Evolutionary conservation across 305 asterid species (phyloP), one percentile per base, ranked within the genome.

Genomic region (Rubia peregrina): DNA sequence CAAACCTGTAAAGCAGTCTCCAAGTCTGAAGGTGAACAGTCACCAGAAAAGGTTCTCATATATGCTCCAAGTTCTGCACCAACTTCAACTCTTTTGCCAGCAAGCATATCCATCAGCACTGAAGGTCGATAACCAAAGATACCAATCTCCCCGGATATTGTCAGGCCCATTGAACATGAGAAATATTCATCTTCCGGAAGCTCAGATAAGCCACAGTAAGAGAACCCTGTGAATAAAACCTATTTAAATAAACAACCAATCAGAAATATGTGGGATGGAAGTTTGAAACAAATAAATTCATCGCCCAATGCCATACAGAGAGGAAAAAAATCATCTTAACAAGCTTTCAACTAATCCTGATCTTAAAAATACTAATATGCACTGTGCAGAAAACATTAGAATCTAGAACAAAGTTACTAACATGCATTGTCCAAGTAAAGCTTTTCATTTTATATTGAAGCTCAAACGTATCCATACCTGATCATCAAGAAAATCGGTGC

Each of bases 121-220:
- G 98, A 83, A 71, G 98, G 98, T 79, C 97, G 82, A 81, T 90
- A 86, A 67, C 98, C 98, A 89, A 86, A 92, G 62, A 90, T 85
- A 79, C 98, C 98, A 80, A 92, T 92, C 82, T 92, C 98, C 43
- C 96, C 98, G 80, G 98, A 95, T 76, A 92, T 92, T 56, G 97
- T 92, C 69, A 96, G 86, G 61, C 97, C 96, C 98, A 90, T 92
- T 63, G 98, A 92, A 77, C 98, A 90, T 17, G 98, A 89, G 78
- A 92, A 81, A 77, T 92, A 92, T 67, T 92, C 98, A 59, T 69
- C 17, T 80, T 92, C 98, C 65, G 95, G 88, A 79, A 92, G 96
- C 84, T 92, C 97, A 71, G 98, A 92, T 79, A 89, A 82, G 67
- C 98, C 98, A 71, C 97, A 97, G 63, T 85, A 92, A 2, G 98